Percentiles rank a stretch among this genome's conserved stretches.
These are phyloP conservation scores for Raddia distichophylla DNA, from an alignment of 176 grass and related monocot genomes.

Conservation along the genomic window DNA sequence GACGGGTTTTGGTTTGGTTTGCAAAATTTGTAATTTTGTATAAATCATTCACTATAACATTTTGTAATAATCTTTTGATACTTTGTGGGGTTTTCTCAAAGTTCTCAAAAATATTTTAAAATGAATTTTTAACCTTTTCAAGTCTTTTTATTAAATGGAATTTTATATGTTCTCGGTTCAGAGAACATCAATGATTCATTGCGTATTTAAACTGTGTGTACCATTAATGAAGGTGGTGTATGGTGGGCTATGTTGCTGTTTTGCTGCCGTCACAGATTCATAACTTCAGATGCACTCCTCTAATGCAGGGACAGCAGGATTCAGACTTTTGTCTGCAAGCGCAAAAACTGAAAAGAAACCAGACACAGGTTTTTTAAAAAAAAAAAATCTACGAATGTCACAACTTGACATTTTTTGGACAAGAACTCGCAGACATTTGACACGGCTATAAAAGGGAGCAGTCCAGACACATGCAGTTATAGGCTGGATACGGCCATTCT, in stretches of 20 bases:
- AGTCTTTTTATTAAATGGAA: too few species aligned
- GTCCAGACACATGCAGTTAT: background rate
- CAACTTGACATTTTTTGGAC: background rate
- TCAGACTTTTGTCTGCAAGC: background rate
- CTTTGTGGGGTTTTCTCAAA: too few species aligned
- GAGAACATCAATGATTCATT: too few species aligned
- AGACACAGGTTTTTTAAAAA: background rate
- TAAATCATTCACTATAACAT: too few species aligned
- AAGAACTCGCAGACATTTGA: background rate
- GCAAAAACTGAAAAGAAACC: background rate
- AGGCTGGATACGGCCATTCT: too few species aligned
- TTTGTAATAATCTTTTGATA: too few species aligned
- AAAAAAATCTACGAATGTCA: background rate
- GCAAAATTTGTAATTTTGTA: too few species aligned
- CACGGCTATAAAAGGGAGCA: background rate
- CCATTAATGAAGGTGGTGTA: background rate
- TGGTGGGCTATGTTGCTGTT: background rate
- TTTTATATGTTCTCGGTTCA: too few species aligned
- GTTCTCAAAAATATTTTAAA: too few species aligned
- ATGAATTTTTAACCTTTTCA: too few species aligned
- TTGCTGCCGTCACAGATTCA: background rate
- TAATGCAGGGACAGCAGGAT: background rate
- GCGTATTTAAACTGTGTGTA: background rate
- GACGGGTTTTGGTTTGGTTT: too few species aligned
- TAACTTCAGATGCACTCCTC: background rate